Evolutionary conservation across 2,329 filamentous ascomycete genomes (phyloP).

Genomic region (Aschersonia sp.): DNA sequence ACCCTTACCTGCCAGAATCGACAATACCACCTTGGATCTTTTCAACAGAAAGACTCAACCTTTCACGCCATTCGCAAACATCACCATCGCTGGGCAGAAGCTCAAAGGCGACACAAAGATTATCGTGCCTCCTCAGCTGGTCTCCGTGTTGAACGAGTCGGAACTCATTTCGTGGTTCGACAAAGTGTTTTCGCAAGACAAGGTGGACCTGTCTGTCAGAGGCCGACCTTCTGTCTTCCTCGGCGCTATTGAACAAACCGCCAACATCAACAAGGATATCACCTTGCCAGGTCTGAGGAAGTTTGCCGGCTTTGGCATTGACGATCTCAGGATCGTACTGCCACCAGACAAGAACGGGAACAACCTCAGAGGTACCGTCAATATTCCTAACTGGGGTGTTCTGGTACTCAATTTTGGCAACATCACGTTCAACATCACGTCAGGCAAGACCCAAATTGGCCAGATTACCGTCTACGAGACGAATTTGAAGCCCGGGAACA

Average conservation of each 20-base stretch:
- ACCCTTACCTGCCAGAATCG: conserved; percentile 20
- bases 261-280: conserved; percentile 26
- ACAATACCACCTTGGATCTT: conserved; percentile 22
- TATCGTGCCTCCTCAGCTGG: conserved; percentile 17
- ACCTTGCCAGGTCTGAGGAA: conserved; percentile 23
- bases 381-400: conserved; percentile 28
- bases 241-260: conserved; percentile 20
- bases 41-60: conserved; percentile 22
- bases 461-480: conserved; percentile 22
- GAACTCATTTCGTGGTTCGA: conserved; percentile 25
- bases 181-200: conserved; percentile 21
- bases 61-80: conserved; percentile 8
- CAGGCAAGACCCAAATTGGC: conserved; percentile 24
- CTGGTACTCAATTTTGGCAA: conserved; percentile 30
- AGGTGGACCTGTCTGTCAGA: conserved; percentile 20
- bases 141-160: conserved; percentile 20
- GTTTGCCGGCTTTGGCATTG: conserved; percentile 22
- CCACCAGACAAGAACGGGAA: conserved; percentile 21
- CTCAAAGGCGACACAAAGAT: conserved; percentile 22
- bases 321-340: conserved; percentile 22
- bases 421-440: conserved; percentile 27
- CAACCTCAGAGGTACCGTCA: conserved; percentile 27
- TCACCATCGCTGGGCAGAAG: conserved; percentile 7
- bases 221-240: conserved; percentile 23
- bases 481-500: conserved; percentile 26